Evolutionary conservation across 2,329 filamentous ascomycete genomes (phyloP), one percentile per base, ranked within the genome.

Genomic region (Canariomyces notabilis): DNA sequence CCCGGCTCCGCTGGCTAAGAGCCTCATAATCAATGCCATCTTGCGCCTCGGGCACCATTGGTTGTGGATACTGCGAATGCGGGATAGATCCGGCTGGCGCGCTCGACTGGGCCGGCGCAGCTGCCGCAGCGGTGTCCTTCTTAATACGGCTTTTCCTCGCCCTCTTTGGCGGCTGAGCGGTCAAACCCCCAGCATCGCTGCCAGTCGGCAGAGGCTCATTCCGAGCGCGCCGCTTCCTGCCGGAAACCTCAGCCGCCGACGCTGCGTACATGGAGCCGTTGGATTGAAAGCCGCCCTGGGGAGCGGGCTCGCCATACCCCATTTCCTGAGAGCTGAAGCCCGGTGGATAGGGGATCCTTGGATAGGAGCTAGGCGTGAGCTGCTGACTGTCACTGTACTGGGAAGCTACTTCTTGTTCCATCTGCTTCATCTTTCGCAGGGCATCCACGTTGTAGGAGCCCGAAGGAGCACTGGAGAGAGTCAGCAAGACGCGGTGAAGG

Each of bases 21-120:
- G 54, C 52, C 6, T 60, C 59, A 9, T 59, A 52, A 47, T 64
- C 61, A 2, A 49, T 48, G 20, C 55, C 52, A 16, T 45, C 46
- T 29, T 54, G 41, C 3, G 55, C 43, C 9, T 40, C 48, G 12
- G 53, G 44, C 11, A 46, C n/a, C n/a, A n/a, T n/a, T n/a, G n/a
- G 31, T 18, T 50, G 51, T 37, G 55, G 53, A 36, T 56, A 59
- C 37, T 57, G 48, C 9, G 26, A 3, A 5, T 29, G 26, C 14
- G 7, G 9, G 14, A 29, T 29, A 29, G 26, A 9, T 8, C 26
- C 26, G 8, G 26, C 26, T 29, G 26, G 26, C 26, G 26, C 26
- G 14, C 9, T 29, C 36, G 48, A 54, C 31, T 26, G 49, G 15
- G 36, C 23, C 23, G 35, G 40, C 14, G 49, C 21, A 12, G 47